Conservation (phyloP, 106 monocot genomes). For the Dendrobium huoshanense region DNA sequence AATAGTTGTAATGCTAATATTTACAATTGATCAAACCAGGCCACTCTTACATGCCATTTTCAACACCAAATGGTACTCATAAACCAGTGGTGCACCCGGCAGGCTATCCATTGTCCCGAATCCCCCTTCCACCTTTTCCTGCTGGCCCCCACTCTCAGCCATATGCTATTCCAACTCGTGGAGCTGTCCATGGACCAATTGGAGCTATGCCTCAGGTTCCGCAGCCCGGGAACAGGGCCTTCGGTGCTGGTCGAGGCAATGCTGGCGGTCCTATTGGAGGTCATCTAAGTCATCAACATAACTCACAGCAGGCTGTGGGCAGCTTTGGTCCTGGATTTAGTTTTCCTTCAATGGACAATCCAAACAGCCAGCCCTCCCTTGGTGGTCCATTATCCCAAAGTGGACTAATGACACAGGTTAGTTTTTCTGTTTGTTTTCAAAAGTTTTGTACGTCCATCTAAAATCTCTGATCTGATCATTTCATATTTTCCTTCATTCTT, state of each 20-base stretch:
- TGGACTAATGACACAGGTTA: constrained; percentile 90
- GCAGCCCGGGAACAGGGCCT: constrained; percentile 60
- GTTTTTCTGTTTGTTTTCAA: not conserved
- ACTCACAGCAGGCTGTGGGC: constrained; percentile 49
- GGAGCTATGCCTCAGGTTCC: constrained; percentile 72
- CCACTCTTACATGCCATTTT: constrained; percentile 60
- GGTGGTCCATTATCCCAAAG: constrained; percentile 72
- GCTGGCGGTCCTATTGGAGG: constrained; percentile 92
- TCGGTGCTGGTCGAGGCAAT: constrained; percentile 61
- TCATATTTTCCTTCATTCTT: not conserved
- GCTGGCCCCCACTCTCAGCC: constrained; percentile 88
- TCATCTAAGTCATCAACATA: constrained; percentile 83
- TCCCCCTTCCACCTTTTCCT: constrained; percentile 84
- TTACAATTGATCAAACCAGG: constrained; percentile 24
- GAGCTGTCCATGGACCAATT: constrained; percentile 83
- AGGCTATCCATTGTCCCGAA: constrained; percentile 58
- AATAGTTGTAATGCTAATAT: not conserved
- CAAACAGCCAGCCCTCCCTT: constrained; percentile 79
- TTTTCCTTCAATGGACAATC: constrained; percentile 61
- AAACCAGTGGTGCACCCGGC: constrained; percentile 73
- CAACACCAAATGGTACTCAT: constrained; percentile 69
- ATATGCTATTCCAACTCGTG: constrained; percentile 94
- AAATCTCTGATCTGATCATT: not conserved
- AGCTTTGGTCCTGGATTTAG: constrained; percentile 56
- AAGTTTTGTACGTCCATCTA: not conserved